Conservation (phyloP, 2,329 filamentous ascomycete genomes). For the Neofusicoccum parvum region DNA sequence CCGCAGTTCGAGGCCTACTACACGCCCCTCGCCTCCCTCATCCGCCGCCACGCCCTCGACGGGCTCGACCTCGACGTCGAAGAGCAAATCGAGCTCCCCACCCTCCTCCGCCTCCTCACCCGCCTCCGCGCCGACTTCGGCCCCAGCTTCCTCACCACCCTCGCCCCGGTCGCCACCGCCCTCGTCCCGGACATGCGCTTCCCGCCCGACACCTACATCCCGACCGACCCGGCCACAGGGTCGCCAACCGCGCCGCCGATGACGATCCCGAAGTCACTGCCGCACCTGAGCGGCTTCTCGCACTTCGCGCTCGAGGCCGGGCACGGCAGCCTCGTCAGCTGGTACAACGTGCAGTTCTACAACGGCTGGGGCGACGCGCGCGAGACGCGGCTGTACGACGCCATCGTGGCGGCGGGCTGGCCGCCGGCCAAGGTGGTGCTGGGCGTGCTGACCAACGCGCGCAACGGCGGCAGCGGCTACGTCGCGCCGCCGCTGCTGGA, state of each 20-base stretch:
- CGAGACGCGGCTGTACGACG: conserved; percentile 53
- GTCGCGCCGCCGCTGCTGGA: conserved; percentile 62
- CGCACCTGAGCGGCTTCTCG: conserved; percentile 78
- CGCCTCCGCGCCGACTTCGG: conserved; percentile 66
- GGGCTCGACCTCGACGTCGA: conserved; percentile 56
- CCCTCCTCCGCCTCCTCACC: conserved; percentile 57
- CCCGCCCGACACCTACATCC: conserved; percentile 25
- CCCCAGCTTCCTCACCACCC: conserved; percentile 70
- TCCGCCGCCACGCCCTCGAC: conserved; percentile 56
- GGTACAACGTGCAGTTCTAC: conserved; percentile 94
- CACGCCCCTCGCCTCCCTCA: conserved; percentile 64
- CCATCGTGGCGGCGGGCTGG: conserved; percentile 67
- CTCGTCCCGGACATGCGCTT: conserved; percentile 54
- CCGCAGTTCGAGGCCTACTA: conserved; percentile 73
- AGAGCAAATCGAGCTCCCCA: conserved; percentile 69
- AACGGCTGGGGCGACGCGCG: conserved; percentile 78
- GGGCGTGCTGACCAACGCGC: conserved; percentile 77
- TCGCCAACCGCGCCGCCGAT: conserved; percentile 35
- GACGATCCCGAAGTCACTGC: conserved; percentile 38
- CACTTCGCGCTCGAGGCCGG: conserved; percentile 71
- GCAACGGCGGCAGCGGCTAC: conserved; percentile 64
- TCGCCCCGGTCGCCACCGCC: conserved; percentile 80
- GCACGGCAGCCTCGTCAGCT: conserved; percentile 60
- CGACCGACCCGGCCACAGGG: conserved; percentile 31
- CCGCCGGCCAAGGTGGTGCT: conserved; percentile 72